phyloP scores from a whole-genome alignment of 768 basidiomycete species.

The Multifurca ochricompacta region DNA sequence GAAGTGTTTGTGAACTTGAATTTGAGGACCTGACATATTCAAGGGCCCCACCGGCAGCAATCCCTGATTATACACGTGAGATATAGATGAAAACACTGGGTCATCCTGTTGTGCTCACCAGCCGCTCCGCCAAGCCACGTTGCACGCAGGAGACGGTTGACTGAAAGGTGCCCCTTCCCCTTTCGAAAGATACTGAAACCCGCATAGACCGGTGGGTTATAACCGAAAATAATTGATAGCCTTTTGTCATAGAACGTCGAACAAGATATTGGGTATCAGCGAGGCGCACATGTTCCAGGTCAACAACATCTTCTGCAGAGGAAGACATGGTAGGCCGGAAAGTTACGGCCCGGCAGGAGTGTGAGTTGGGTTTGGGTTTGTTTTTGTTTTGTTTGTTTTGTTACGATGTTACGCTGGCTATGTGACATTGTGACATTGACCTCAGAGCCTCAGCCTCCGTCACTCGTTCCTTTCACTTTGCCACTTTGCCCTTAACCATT shows the following conservation, averaged over 20 bases:
- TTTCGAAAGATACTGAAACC: conserved; percentile 45
- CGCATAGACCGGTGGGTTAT: conserved; percentile 55
- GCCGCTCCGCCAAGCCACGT: conserved; percentile 63
- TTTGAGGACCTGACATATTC: conserved; percentile 54
- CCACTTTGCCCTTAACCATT: not conserved
- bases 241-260: conserved; percentile 54
- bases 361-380: no score
- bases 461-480: no score
- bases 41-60: conserved; percentile 44
- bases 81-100: not conserved
- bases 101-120: conserved; percentile 33
- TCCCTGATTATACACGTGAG: conserved; percentile 31
- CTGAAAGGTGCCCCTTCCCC: conserved; percentile 45
- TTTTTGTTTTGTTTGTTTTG: no score
- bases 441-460: no score
- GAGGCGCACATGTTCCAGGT: conserved; percentile 28
- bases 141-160: conserved; percentile 59
- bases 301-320: not conserved
- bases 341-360: not conserved
- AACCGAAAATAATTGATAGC: conserved; percentile 61
- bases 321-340: not conserved
- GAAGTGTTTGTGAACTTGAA: conserved; percentile 42
- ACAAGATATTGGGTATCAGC: conserved; percentile 62
- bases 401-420: no score
- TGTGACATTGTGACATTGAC: no score